A percentile compares a stretch with the other conserved stretches of the same genome.
Conservation (phyloP, 805 yeast genomes). For the Barnettozyma vustinii region DNA sequence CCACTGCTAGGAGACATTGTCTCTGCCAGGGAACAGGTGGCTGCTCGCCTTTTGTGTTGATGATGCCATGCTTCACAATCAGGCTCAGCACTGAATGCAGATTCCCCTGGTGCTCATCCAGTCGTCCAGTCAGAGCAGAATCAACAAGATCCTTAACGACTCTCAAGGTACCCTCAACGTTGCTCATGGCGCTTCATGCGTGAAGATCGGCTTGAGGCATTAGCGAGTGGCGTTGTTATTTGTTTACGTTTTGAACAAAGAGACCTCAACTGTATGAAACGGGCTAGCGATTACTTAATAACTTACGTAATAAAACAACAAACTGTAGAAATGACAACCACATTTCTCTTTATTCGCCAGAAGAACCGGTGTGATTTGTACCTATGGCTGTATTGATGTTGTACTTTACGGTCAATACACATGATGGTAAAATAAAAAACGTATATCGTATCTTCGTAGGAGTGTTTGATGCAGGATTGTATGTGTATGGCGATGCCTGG, state of each 20-base stretch:
- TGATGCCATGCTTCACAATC: slow-evolving; percentile 22
- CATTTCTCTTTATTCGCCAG: neutral
- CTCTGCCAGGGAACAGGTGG: slow-evolving; percentile 14
- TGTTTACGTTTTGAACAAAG: neutral
- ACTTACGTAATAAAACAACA: neutral
- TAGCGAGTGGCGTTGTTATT: neutral
- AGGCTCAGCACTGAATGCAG: slow-evolving; percentile 17
- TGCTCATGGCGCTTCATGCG: neutral
- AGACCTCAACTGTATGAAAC: neutral
- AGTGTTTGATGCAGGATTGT: neutral
- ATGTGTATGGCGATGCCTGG: neutral
- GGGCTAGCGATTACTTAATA: neutral
- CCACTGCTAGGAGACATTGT: slow-evolving; percentile 19
- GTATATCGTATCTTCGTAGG: neutral
- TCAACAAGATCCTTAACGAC: neutral
- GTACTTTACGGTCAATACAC: neutral
- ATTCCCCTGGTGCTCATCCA: slow-evolving; percentile 17
- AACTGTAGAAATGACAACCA: too few relatives aligned
- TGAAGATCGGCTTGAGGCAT: neutral
- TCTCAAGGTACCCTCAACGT: neutral
- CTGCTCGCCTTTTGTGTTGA: slow-evolving; percentile 3
- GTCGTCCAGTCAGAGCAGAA: neutral
- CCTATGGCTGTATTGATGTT: neutral
- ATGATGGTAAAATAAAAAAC: too few relatives aligned
- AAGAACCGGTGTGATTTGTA: neutral